Percentiles rank a stretch among this genome's conserved stretches.
phyloP scores from a whole-genome alignment of 257 asterid species.

The Solanum virginianum region DNA sequence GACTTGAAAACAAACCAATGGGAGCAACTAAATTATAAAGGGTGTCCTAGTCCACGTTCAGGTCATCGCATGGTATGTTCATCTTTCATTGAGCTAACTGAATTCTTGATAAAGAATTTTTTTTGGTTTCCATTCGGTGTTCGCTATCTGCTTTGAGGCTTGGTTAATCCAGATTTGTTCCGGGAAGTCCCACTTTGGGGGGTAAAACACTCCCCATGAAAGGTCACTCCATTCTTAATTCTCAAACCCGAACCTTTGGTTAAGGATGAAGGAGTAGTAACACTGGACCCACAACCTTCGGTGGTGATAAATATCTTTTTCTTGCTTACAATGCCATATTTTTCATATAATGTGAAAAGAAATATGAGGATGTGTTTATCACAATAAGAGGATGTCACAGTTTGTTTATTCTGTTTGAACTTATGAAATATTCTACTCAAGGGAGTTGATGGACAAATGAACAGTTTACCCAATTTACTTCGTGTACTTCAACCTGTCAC shows the following conservation, averaged over 20 bases:
- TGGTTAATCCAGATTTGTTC: background rate
- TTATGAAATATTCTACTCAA: background rate
- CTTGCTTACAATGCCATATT: background rate
- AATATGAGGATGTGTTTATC: background rate
- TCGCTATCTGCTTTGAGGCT: background rate
- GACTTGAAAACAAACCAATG: conserved; percentile 97
- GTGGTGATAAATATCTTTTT: background rate
- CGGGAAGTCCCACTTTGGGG: background rate
- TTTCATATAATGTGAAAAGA: background rate
- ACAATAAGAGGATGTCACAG: background rate
- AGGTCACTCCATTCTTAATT: background rate
- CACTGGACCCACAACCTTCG: background rate
- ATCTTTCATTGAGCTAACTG: background rate
- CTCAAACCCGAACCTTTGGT: background rate
- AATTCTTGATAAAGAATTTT: background rate
- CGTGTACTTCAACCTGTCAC: background rate
- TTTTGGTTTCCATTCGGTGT: background rate
- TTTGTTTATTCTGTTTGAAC: background rate
- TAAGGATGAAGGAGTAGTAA: background rate
- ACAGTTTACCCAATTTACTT: background rate
- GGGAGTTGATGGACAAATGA: background rate
- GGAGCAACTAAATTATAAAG: conserved; percentile 96
- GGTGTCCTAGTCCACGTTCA: conserved; percentile 98
- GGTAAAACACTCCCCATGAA: background rate
- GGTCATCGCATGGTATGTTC: conserved; percentile 84